Evolutionary conservation across 352 stramenopile genomes (phyloP).

Genomic region (Pythium dissimile): DNA sequence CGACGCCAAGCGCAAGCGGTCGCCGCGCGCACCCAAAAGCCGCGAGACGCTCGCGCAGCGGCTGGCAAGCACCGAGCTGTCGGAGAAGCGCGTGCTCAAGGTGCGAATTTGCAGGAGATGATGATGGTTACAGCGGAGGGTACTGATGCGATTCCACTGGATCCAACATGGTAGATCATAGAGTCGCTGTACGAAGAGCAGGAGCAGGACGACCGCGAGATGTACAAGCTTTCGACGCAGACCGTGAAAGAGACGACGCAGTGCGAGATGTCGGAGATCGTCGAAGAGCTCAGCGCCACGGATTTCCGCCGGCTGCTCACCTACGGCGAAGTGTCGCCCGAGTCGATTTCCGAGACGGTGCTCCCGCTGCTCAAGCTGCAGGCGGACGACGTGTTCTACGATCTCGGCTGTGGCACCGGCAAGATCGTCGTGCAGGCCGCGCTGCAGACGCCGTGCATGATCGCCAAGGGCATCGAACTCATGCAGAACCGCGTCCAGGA

Average conservation of each 20-base stretch:
- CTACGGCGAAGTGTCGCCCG: conserved; percentile 75
- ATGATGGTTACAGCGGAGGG: not conserved
- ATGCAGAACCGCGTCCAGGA: conserved; percentile 81
- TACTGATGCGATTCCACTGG: not conserved
- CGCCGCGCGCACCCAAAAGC: conserved; percentile 32
- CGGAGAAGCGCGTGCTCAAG: conserved; percentile 36
- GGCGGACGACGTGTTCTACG: conserved; percentile 77
- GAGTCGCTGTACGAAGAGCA: conserved; percentile 63
- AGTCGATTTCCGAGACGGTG: conserved; percentile 59
- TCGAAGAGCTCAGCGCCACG: conserved; percentile 60
- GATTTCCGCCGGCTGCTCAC: conserved; percentile 75
- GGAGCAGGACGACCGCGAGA: conserved; percentile 71
- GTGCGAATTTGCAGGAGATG: conserved; percentile 4
- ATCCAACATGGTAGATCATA: conserved; percentile 30
- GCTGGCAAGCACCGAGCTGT: conserved; percentile 28
- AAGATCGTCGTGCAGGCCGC: conserved; percentile 77
- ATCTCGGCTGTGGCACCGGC: conserved; percentile 76
- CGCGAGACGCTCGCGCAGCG: conserved; percentile 39
- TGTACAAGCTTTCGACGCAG: conserved; percentile 68
- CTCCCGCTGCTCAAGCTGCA: conserved; percentile 62
- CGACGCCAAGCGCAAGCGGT: conserved; percentile 16
- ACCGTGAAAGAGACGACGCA: conserved; percentile 62
- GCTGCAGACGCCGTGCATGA: conserved; percentile 61
- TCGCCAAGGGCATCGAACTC: conserved; percentile 76
- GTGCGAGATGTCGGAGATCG: conserved; percentile 58